Base-by-base conservation (phyloP, 371 early-diverging fungal species). In the Batkoa obscura region DNA sequence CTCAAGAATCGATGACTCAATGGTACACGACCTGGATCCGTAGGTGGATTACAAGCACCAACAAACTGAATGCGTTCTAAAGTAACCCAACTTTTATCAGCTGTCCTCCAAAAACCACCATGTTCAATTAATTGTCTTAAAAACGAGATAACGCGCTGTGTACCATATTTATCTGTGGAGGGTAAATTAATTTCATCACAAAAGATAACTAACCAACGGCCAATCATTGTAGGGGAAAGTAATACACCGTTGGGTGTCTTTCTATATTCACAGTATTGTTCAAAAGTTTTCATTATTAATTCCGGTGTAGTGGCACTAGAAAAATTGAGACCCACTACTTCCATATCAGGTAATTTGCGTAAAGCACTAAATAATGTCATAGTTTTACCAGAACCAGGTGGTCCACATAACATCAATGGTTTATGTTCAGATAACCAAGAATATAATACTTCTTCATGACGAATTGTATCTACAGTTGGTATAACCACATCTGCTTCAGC, bases 171-270 rank as follows among this genome's bases (percentile, higher is more conserved):
- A 72, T 98, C 99, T 13, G 74, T 73, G 3, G 92, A 86, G 1
- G 97, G 97, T 66, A 98, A 73, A 64, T 98, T 98, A 68, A 98
- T 93, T 74, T 98, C 99, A 69, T 98, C 99, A 68, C 98, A 97
- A 68, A 98, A 98, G 23, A 98, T 76, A 12, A 98, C 95, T 32
- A 98, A 76, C 95, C 95, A 95, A 36, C 88, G 77, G 39, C 91
- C 93, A 43, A 86, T 73, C 57, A 80, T 69, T 0, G 75, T 66
- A 15, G 98, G 99, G 0, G 91, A 78, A 54, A 97, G 61, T 13
- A 94, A 75, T 35, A 87, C 77, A 53, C 97, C 97, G 50, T 79
- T 81, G 15, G 96, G 88, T 15, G 94, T 93, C 74, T 91, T 93
- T 51, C 91, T 81, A 70, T 91, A 94, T 67, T 96, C 96, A 70